Base-by-base conservation (phyloP, 202 grass and related monocot genomes). In the Cymbopogon flexuosus region DNA sequence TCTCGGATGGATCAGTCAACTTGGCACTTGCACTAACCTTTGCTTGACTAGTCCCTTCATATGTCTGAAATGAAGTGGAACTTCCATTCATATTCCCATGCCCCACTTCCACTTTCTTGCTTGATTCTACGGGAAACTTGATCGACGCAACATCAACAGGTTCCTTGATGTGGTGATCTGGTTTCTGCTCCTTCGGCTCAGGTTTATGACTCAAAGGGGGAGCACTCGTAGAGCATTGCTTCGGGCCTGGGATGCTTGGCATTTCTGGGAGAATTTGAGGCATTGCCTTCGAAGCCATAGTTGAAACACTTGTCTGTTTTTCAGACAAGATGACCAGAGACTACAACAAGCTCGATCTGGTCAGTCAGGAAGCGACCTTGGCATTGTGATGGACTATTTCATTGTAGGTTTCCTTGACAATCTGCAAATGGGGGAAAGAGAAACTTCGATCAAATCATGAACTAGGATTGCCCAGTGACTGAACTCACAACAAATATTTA, bases 221-320 rank as follows among this genome's bases (percentile, higher is more conserved):
- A 52, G 30, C 52, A 10, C 59, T 87, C 10, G 45, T 22, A 21
- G 72, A 45, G 59, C 54, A 60, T 18, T 76, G 47, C 16, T 79
- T 78, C 23, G 64, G 66, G 14, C 47, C 76, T 85, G 23, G 68
- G 68, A 19, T 4, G 68, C 58, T 83, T 72, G 67, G 79, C 6
- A 84, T 78, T 80, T 77, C 74, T 65, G 79, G 62, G 42, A 76
- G 59, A 68, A 75, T 52, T 88, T 85, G 85, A 70, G 67, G 27
- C 49, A 88, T 73, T 79, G 78, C 33, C 60, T 85, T 84, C 34
- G 85, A 88, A 85, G 85, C 60, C 83, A 79, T 79, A 59, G 84
- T 27, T 18, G 36, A 14, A 31, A 70, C 33, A 39, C 23, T 18
- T 75, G 47, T 41, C 15, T 56, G 36, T 58, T 65, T 80, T 73